Percentiles rank a stretch among this genome's conserved stretches.
Conservation (phyloP, 768 basidiomycete genomes). For the Tylopilus cervinicoccineus region DNA sequence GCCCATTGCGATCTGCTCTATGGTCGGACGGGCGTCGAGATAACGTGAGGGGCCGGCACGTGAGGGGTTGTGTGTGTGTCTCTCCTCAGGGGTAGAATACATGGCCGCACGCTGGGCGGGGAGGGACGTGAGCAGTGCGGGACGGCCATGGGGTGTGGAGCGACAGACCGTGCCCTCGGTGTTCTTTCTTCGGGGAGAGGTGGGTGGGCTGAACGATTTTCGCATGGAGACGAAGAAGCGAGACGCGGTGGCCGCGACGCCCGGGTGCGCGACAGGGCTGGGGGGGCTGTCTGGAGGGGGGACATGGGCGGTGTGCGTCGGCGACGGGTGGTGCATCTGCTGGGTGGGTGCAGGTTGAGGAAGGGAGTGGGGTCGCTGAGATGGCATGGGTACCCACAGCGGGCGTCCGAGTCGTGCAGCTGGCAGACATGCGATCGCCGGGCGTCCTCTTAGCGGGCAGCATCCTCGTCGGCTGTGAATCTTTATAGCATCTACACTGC, state of each 20-base stretch:
- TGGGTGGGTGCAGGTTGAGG: background rate
- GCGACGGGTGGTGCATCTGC: constrained; percentile 17
- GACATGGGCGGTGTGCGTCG: constrained; percentile 10
- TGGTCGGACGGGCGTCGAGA: constrained; percentile 51
- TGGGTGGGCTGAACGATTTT: constrained; percentile 23
- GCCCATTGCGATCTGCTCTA: constrained; percentile 80
- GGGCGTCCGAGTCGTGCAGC: constrained; percentile 1
- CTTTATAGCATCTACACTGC: background rate
- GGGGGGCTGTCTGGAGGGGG: background rate
- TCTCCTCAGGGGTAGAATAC: constrained; percentile 42
- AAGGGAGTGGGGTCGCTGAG: background rate
- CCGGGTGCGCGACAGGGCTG: constrained; percentile 1
- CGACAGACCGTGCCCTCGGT: constrained; percentile 17
- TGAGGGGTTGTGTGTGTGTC: constrained; percentile 27
- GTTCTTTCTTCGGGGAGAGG: constrained; percentile 20
- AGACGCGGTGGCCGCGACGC: constrained; percentile 23
- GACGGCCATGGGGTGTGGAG: background rate
- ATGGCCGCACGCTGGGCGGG: constrained; percentile 31
- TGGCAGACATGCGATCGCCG: constrained; percentile 10
- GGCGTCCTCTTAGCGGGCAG: background rate
- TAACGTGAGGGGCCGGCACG: constrained; percentile 37
- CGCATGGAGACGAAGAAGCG: constrained; percentile 30
- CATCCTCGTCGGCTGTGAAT: constrained; percentile 13
- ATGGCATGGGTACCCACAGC: background rate
- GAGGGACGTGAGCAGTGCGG: constrained; percentile 7